phyloP scores from a whole-genome alignment of 2,329 filamentous ascomycete species.

The Parafenestella ontariensis region DNA sequence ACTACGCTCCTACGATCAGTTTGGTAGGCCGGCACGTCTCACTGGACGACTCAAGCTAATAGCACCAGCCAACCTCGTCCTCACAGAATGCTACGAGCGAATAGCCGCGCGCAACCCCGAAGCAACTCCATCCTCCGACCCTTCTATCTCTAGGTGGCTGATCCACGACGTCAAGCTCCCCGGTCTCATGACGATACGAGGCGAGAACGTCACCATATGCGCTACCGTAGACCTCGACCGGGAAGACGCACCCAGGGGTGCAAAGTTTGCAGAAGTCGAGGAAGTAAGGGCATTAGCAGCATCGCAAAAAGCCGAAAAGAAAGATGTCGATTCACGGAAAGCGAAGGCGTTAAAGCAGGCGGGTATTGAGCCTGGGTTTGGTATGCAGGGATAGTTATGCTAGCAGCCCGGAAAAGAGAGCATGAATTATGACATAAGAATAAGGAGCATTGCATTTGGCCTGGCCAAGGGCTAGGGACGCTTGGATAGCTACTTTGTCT shows the following conservation, averaged over 20 bases:
- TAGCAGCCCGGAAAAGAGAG: not conserved
- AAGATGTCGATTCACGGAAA: slow-evolving; percentile 56
- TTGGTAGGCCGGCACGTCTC: slow-evolving; percentile 65
- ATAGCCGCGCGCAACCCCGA: slow-evolving; percentile 70
- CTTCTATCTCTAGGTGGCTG: slow-evolving; percentile 53
- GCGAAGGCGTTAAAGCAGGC: slow-evolving; percentile 67
- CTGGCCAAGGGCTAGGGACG: slow-evolving; percentile 4
- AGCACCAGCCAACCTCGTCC: slow-evolving; percentile 82
- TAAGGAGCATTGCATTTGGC: not conserved
- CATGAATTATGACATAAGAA: slow-evolving; percentile 12
- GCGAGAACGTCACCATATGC: slow-evolving; percentile 94
- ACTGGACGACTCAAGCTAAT: slow-evolving; percentile 6
- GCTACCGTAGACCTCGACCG: slow-evolving; percentile 97
- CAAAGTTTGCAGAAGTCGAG: slow-evolving; percentile 70
- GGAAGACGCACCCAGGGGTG: slow-evolving; percentile 85
- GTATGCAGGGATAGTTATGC: slow-evolving; percentile 68
- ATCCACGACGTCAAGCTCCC: slow-evolving; percentile 86
- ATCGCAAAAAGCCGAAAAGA: slow-evolving; percentile 77
- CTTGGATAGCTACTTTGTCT: slow-evolving; percentile 9
- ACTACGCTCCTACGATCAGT: slow-evolving; percentile 95
- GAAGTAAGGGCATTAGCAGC: slow-evolving; percentile 75
- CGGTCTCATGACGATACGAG: slow-evolving; percentile 89
- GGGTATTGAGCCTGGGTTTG: slow-evolving; percentile 71
- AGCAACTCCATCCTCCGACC: slow-evolving; percentile 24
- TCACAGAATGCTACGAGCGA: slow-evolving; percentile 90